phyloP scores from a whole-genome alignment of 257 asterid species.

The Dorcoceras hygrometricum region DNA sequence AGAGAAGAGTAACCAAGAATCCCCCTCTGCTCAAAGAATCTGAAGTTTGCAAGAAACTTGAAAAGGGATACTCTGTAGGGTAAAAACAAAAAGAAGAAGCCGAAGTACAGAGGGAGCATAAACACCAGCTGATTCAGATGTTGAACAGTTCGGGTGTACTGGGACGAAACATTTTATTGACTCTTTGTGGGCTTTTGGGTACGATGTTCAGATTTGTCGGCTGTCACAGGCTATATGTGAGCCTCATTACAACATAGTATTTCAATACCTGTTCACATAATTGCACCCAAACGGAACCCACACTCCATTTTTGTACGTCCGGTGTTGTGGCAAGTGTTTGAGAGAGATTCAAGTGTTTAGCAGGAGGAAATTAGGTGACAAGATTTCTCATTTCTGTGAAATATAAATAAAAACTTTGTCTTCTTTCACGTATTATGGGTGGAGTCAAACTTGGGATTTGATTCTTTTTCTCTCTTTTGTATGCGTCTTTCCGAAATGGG shows the following conservation, averaged over 20 bases:
- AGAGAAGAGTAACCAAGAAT: constrained; percentile 20
- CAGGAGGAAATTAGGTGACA: not conserved
- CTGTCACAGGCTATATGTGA: constrained; percentile 69
- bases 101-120: not conserved
- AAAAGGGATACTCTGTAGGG: not conserved
- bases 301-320: not conserved
- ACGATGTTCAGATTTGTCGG: constrained; percentile 95
- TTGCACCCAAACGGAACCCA: not conserved
- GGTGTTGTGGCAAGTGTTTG: not conserved
- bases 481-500: constrained; percentile 9
- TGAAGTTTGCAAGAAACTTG: constrained; percentile 5
- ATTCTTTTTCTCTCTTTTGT: constrained; percentile 29
- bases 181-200: constrained; percentile 40
- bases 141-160: constrained; percentile 11
- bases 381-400: not conserved
- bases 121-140: constrained; percentile 11
- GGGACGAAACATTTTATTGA: constrained; percentile 1
- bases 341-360: not conserved
- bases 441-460: constrained; percentile 83
- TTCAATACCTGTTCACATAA: not conserved
- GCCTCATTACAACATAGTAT: constrained; percentile 30
- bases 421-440: constrained; percentile 29
- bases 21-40: constrained; percentile 9
- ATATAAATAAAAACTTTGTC: constrained; percentile 19
- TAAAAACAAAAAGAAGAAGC: constrained; percentile 11